Evolutionary conservation across 2,329 filamentous ascomycete species (phyloP).

Genomic region (Zasmidium angulare): DNA sequence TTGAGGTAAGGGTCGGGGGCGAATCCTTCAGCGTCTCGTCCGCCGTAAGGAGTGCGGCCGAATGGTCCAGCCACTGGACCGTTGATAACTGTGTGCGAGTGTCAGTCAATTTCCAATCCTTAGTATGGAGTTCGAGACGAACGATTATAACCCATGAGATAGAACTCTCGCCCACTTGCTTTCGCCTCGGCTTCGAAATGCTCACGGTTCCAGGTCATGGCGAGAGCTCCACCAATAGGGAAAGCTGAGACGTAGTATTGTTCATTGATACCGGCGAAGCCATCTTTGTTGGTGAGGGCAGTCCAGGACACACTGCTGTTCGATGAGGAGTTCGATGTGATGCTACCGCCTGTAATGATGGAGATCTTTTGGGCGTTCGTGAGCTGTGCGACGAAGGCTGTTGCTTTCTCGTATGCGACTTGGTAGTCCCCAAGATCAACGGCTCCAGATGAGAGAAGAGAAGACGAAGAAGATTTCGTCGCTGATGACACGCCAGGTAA

Average conservation of each 20-base stretch:
- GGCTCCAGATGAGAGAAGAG: constrained; percentile 15
- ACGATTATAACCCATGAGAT: constrained; percentile 23
- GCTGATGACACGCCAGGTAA: neutral
- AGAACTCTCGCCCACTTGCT: constrained; percentile 23
- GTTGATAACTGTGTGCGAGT: constrained; percentile 14
- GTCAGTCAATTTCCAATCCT: neutral
- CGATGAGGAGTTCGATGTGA: constrained; percentile 18
- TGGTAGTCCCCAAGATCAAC: constrained; percentile 18
- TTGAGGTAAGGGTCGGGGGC: constrained; percentile 65
- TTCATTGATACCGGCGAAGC: constrained; percentile 24
- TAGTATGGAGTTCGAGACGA: neutral
- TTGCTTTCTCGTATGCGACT: constrained; percentile 16
- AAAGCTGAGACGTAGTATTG: constrained; percentile 28
- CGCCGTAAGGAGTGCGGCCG: constrained; percentile 17
- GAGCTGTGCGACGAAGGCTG: constrained; percentile 12
- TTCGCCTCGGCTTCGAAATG: constrained; percentile 20
- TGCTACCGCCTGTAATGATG: constrained; percentile 20
- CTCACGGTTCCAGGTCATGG: constrained; percentile 26
- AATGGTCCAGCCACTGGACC: constrained; percentile 18
- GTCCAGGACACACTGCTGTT: constrained; percentile 19
- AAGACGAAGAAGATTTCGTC: constrained; percentile 9
- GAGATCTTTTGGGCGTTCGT: constrained; percentile 17
- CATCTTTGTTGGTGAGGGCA: constrained; percentile 23
- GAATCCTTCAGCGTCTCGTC: constrained; percentile 55
- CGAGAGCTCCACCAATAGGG: constrained; percentile 23